Evolutionary conservation across 768 basidiomycete species (phyloP), one percentile per base, ranked within the genome.

Genomic region (Punctularia strigosozonata): DNA sequence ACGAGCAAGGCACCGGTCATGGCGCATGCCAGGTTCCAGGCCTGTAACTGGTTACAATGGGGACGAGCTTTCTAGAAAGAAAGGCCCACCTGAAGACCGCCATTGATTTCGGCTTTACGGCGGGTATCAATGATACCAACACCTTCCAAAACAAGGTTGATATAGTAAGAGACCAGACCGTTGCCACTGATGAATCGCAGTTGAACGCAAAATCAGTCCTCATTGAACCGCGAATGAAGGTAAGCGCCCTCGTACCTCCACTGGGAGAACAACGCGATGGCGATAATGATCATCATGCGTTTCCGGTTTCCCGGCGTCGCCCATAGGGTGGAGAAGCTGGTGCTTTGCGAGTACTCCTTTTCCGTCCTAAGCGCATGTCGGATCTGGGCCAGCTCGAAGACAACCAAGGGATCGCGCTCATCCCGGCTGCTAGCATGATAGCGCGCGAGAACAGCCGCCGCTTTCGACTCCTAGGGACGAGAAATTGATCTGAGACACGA

Each of bases 131-230:
- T 63, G 42, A 85, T 70, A 0, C 80, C 80, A 14, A 85, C 69
- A 28, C 75, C 70, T 31, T 75, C 68, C 31, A 86, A 56, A 3
- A 84, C 70, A 13, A 78, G 58, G 44, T 78, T 73, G 46, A 86
- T 80, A 51, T 85, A 86, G 55, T 79, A 82, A 1, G 77, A 78
- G 2, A 82, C 72, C 23, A 83, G 58, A 13, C 79, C 80, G 38
- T 80, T 81, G 1, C 78, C 78, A 37, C 76, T 75, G 40, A 10
- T 30, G 28, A 15, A 10, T 10, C 10, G 15, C 10, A 15, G 28
- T 10, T 30, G 28, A 15, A 30, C 10, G 28, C 10, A 10, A 30
- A 30, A 30, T 15, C 10, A 30, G 28, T 30, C 10, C 10, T 10
- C 10, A 40, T 25, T n/a, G 19, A 2, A 38, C 62, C n/a, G n/a